Percentiles rank a stretch among this genome's conserved stretches.
Evolutionary conservation across 2,329 filamentous ascomycete genomes (phyloP).

Genomic region (Microsporum audouinii): DNA sequence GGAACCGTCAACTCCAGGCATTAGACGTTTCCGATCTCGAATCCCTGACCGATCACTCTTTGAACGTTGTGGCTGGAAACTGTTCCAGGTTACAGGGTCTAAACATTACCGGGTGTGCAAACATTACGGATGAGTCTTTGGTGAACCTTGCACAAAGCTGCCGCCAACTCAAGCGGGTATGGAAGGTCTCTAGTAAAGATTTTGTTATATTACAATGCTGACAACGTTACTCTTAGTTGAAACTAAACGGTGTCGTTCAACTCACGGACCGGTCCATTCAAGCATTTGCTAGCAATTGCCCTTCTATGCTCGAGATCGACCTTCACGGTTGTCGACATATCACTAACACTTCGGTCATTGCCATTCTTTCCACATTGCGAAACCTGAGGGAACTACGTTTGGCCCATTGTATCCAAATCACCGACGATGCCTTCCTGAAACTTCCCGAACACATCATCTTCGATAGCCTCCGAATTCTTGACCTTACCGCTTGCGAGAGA

Average conservation of each 20-base stretch:
- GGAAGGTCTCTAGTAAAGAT: conserved; percentile 21
- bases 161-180: conserved; percentile 71
- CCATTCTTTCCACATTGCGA: conserved; percentile 63
- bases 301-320: conserved; percentile 91
- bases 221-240: conserved; percentile 50
- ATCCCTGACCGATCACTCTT: conserved; percentile 69
- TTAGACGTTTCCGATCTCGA: conserved; percentile 75
- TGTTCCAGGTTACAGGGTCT: conserved; percentile 80
- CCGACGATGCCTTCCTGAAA: conserved; percentile 75
- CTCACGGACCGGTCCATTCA: conserved; percentile 70
- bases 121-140: conserved; percentile 77
- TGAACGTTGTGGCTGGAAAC: conserved; percentile 65
- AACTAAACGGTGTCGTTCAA: conserved; percentile 85
- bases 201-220: conserved; percentile 18
- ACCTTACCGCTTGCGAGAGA: conserved; percentile 76
- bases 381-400: conserved; percentile 84
- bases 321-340: conserved; percentile 74
- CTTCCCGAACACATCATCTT: conserved; percentile 59
- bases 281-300: conserved; percentile 78
- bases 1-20: conserved; percentile 71
- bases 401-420: conserved; percentile 71
- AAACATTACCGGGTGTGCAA: conserved; percentile 78
- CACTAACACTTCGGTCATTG: conserved; percentile 71
- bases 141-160: conserved; percentile 70
- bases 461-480: conserved; percentile 83